Conservation (phyloP, 2,329 filamentous ascomycete genomes). For the Calonectria ilicicola region DNA sequence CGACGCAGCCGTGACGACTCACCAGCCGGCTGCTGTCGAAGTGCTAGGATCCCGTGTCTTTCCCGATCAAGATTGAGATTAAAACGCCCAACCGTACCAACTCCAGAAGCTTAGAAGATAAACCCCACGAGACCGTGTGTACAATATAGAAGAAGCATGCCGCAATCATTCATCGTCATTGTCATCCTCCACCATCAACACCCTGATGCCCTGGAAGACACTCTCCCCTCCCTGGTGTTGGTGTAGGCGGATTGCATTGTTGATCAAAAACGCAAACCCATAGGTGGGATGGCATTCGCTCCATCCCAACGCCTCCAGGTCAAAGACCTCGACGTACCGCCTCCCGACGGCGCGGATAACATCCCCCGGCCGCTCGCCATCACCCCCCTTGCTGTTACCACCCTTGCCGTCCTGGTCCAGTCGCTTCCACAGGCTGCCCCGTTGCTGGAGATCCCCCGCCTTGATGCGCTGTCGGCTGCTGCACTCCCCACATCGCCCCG, state of each 20-base stretch:
- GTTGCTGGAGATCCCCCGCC: slow-evolving; percentile 28
- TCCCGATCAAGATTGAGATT: neutral
- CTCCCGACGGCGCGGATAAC: slow-evolving; percentile 45
- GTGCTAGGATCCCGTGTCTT: neutral
- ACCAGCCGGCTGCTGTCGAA: neutral
- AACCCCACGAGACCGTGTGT: neutral
- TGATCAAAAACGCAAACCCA: slow-evolving; percentile 45
- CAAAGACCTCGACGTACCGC: slow-evolving; percentile 48
- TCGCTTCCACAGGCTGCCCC: slow-evolving; percentile 36
- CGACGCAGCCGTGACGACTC: neutral
- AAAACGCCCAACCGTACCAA: neutral
- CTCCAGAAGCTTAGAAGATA: neutral
- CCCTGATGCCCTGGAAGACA: slow-evolving; percentile 41
- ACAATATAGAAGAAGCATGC: slow-evolving; percentile 1
- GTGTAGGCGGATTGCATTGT: slow-evolving; percentile 45
- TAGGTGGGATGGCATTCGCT: slow-evolving; percentile 43
- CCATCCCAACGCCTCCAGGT: slow-evolving; percentile 48
- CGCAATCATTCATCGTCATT: slow-evolving; percentile 24
- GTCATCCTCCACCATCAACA: slow-evolving; percentile 43
- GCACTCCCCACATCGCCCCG: slow-evolving; percentile 41
- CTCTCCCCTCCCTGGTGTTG: slow-evolving; percentile 36
- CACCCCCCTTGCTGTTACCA: slow-evolving; percentile 17
- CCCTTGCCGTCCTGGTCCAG: slow-evolving; percentile 33
- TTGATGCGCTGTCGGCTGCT: slow-evolving; percentile 16
- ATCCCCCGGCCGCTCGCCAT: slow-evolving; percentile 37